A percentile compares a stretch with the other conserved stretches of the same genome.
Evolutionary conservation across 176 grass and related monocot genomes (phyloP).

Genomic region (Avena sativa): DNA sequence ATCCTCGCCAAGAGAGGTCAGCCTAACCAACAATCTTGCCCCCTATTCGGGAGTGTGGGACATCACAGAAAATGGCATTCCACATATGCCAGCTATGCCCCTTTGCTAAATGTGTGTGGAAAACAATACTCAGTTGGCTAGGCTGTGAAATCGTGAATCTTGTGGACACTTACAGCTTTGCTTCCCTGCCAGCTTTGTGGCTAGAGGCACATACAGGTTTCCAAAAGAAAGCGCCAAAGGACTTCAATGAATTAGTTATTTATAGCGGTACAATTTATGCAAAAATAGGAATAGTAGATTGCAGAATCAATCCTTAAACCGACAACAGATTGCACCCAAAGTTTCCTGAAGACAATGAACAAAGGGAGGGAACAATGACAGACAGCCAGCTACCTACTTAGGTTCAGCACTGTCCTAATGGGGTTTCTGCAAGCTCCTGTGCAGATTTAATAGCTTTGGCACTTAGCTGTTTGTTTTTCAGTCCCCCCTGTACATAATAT

Average conservation of each 20-base stretch:
- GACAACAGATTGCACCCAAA: background rate
- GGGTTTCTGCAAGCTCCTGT: conserved; percentile 5
- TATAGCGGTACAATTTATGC: background rate
- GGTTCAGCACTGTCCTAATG: background rate
- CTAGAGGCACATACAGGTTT: background rate
- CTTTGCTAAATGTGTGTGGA: background rate
- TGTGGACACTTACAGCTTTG: background rate
- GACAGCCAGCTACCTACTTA: conserved; percentile 8
- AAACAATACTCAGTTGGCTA: background rate
- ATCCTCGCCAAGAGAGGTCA: too few relatives aligned
- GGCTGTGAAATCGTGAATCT: background rate
- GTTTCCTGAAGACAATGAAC: background rate
- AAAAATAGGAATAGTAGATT: conserved; percentile 16
- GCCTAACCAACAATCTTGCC: too few relatives aligned
- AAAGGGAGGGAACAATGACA: background rate
- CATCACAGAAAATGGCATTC: too few relatives aligned
- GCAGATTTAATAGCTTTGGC: conserved; percentile 16
- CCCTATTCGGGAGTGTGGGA: too few relatives aligned
- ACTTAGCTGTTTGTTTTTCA: conserved; percentile 5
- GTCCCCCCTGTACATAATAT: background rate
- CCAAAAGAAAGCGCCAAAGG: background rate
- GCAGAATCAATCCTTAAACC: background rate
- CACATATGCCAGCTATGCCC: background rate
- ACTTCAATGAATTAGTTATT: background rate
- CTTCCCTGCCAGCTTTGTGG: conserved; percentile 1